Base-by-base conservation (phyloP, 495 filamentous ascomycete genomes). In the Neurospora sp. region DNA sequence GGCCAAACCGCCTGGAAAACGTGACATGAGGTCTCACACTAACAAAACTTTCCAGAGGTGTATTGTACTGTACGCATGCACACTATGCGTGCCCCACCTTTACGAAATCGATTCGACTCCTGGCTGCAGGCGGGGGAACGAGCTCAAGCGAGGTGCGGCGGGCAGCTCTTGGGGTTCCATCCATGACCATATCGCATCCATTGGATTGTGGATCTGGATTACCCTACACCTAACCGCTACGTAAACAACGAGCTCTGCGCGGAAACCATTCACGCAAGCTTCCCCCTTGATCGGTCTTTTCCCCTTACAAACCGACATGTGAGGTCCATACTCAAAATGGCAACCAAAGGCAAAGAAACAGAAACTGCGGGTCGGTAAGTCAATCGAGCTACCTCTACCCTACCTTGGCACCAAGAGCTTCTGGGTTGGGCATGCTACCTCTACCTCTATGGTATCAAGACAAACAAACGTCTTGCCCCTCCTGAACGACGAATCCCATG, bases 311-410 rank as follows among this genome's bases (percentile, higher is more conserved):
- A 23, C 49, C 49, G 49, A 60, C 11, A 60, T 60, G 49, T 60
- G 23, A 60, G 49, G 20, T 38, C 31, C 18, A 54, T 39, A 39
- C 72, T 27, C 41, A 40, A 71, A 70, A 83, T 81, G 81, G 78
- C 80, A 38, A 75, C 75, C 42, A 82, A 81, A 77, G 80, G 79
- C 69, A 82, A 82, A 77, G 80, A 80, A 49, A 46, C 71, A 40
- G 79, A 71, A 20, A 70, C 75, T 42, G 73, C 37, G 49, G 49
- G 49, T 60, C 49, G 49, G 49, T 60, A 60, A 38, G 44, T 37
- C 31, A 69, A 14, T n/a, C 16, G 31, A 35, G 31, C 31, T 39
- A 37, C 69, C 14, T 70, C 62, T 39, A n/a, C 27, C 27, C 12
- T 39, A 10, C n/a, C n/a, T 70, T 18, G n/a, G 27, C 66, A 70